Base-by-base conservation (phyloP, 345 rosid genomes). In the Salix purpurea region DNA sequence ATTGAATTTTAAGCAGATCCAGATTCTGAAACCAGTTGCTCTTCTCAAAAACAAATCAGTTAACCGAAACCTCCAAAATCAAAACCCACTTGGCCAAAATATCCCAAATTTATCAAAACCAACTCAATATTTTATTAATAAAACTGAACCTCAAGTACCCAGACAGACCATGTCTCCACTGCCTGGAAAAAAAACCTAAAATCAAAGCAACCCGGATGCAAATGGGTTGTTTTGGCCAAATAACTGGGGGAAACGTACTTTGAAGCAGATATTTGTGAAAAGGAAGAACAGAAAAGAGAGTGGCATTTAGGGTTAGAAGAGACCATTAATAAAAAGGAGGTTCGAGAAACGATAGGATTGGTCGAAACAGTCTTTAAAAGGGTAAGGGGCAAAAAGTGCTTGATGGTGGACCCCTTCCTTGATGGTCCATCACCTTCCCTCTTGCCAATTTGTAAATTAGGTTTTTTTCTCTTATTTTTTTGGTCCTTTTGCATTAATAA, bases 321-420 rank as follows among this genome's bases (percentile, higher is more conserved):
- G 34, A 52, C 67, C 37, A 5, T 34, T 5, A 4, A 34, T 8
- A 36, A 16, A 16, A 42, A 54, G 11, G 36, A 23, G 24, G 69
- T 52, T 68, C 40, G 30, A 19, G 28, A 23, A 21, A 18, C 24
- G 13, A 12, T 26, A 11, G 16, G n/a, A 67, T 54, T 52, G 65
- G 74, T 30, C 7, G 21, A 23, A 54, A 28, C 23, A 67, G 23
- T 28, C 42, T 67, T 9, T 13, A 3, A 28, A 76, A 42, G 46
- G 42, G 16, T 3, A 60, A 77, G 61, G 48, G 69, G 74, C 48
- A 61, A 64, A 76, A 77, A 70, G 75, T 71, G 75, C 75, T 15
- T 14, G 1, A 5, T 40, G 42, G 70, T 64, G 75, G 75, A 66
- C 5, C 74, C 75, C 70, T 8, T 56, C 7, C 37, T 34, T 34